Evolutionary conservation across 306 rosid species (phyloP).

Genomic region (Ormosia emarginata): DNA sequence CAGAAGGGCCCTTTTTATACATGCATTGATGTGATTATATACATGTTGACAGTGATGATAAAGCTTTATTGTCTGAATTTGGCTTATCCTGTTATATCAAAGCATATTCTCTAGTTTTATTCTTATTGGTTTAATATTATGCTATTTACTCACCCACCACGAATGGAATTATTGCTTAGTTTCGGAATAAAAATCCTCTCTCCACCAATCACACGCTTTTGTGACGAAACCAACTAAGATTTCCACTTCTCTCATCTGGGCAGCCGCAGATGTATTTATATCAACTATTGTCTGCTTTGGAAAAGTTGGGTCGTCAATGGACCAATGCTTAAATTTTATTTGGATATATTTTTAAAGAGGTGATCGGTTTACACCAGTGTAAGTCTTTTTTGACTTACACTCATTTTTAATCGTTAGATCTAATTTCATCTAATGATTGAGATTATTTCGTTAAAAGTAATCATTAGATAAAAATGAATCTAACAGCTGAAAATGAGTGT

Average conservation of each 20-base stretch:
- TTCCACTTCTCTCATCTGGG: slow-evolving; percentile 49
- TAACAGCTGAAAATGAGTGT: too few species aligned
- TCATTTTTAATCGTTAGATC: too few species aligned
- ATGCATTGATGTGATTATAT: background rate
- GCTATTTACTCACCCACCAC: slow-evolving; percentile 46
- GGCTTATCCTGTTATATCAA: background rate
- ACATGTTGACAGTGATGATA: background rate
- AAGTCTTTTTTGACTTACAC: too few species aligned
- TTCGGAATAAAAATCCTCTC: slow-evolving; percentile 8
- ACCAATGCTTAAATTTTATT: background rate
- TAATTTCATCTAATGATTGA: too few species aligned
- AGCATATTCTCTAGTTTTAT: background rate
- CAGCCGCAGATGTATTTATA: slow-evolving; percentile 24
- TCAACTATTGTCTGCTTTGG: slow-evolving; percentile 27
- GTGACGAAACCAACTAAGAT: slow-evolving; percentile 55
- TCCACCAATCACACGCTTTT: slow-evolving; percentile 26
- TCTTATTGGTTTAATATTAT: background rate
- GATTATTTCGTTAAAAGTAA: too few species aligned
- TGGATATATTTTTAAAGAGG: too few species aligned
- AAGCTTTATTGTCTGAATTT: background rate
- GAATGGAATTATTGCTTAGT: background rate
- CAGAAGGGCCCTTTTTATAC: background rate
- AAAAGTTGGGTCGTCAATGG: slow-evolving; percentile 32
- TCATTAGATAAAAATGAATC: too few species aligned
- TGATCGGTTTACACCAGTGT: too few species aligned